These are phyloP conservation scores for Neurospora crassa DNA, from an alignment of 2,329 filamentous ascomycete species.

Conservation along the genomic window DNA sequence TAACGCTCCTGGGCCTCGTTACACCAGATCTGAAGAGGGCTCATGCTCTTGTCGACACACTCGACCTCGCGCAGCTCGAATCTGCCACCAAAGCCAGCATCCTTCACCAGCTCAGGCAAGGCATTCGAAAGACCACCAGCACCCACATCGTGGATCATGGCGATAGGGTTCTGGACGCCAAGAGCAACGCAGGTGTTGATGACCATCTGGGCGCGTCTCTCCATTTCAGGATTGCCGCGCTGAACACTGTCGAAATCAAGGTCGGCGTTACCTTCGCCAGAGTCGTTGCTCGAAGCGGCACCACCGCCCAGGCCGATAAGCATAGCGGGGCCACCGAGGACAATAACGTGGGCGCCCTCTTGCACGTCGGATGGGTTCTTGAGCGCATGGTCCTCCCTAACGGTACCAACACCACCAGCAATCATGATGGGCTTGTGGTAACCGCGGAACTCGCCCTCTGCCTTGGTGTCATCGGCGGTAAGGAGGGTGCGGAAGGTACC, in stretches of 20 bases:
- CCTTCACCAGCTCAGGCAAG: constrained; percentile 81
- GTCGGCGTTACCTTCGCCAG: constrained; percentile 80
- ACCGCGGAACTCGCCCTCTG: constrained; percentile 58
- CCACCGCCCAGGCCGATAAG: constrained; percentile 93
- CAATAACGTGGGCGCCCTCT: constrained; percentile 81
- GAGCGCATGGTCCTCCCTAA: constrained; percentile 80
- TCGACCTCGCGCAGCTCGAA: constrained; percentile 95
- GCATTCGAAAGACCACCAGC: constrained; percentile 72
- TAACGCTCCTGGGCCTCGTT: constrained; percentile 96
- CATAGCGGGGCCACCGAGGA: constrained; percentile 94
- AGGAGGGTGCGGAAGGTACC: constrained; percentile 90
- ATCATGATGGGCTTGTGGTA: constrained; percentile 99
- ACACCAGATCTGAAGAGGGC: constrained; percentile 94
- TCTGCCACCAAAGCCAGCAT: constrained; percentile 79
- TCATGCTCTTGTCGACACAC: constrained; percentile 84
- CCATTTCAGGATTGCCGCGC: constrained; percentile 92
- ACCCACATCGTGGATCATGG: constrained; percentile 95
- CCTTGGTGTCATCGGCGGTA: constrained; percentile 39
- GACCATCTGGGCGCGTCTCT: constrained; percentile 92
- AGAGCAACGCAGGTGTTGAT: constrained; percentile 89
- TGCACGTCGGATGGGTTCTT: constrained; percentile 74
- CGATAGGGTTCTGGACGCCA: constrained; percentile 78
- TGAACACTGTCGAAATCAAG: constrained; percentile 97
- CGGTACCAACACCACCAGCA: constrained; percentile 87
- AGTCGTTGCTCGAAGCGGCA: constrained; percentile 84